Base-by-base conservation (phyloP, 2,329 filamentous ascomycete genomes). In the Orbilia ellipsospora region DNA sequence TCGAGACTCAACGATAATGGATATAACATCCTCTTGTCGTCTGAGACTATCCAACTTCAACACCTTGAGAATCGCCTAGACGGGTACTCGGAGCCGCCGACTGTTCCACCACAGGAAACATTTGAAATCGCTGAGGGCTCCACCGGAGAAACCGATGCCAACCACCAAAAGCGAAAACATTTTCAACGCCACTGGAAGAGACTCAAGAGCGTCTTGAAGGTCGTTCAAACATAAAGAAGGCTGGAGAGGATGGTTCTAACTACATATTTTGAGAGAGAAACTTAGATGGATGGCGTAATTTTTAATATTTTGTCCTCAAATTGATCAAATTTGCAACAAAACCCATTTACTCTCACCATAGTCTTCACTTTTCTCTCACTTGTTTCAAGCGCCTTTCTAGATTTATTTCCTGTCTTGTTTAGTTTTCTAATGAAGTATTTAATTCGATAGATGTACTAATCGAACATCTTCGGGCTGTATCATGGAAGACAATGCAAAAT, bases 1-100 rank as follows among this genome's bases (percentile, higher is more conserved):
- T 16, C 42, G 8, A 61, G 44, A 36, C 13, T 61, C 44, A 61
- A 61, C 13, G 57, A 61, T 23, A 8, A 42, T 18, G 44, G 57
- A 12, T 61, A 61, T n/a, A 18, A 61, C 15, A 31, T 50, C n/a
- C 44, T 61, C 18, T 1, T 50, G 4, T 61, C 57, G 20, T n/a
- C 42, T 12, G 42, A 61, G 15, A 50, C 42, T 18, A 13, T 36
- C 20, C 6, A 50, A 13, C 57, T 50, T 36, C 44, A 36, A 3
- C 4, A 18, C n/a, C 31, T 6, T 2, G 31, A 36, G 31, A 10
- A 10, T 1, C 5, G 31, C 31, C 6, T 6, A 7, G 31, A 36
- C 10, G 31, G 6, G 10, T 23, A 18, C n/a, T 2, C 23, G 10
- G n/a, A 59, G 15, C 23, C 12, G 13, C 44, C 10, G 4, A 31